Evolutionary conservation across 495 filamentous ascomycete genomes (phyloP), one percentile per base, ranked within the genome.

Genomic region (Copromyces sp.): DNA sequence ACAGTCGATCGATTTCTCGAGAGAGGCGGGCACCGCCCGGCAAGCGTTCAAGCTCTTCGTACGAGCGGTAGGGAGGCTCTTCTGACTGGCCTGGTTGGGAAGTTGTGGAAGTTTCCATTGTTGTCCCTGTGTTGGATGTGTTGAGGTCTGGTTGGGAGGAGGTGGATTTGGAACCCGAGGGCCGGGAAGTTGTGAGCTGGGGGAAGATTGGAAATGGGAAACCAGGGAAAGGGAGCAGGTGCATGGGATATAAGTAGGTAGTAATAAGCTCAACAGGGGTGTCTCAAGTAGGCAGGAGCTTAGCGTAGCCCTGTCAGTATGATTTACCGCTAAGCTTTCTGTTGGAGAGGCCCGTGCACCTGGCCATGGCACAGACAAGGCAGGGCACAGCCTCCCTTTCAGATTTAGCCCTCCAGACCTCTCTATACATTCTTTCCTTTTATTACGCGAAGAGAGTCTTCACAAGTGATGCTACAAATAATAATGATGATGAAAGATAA

Each of bases 1-100:
- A 73, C 71, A 78, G 72, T 68, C 74, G 76, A 69, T 76, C 45
- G 39, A 40, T 41, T 68, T 68, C 73, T 53, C 61, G 74, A 68
- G 75, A 76, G 45, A 53, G 45, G 45, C 47, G 0, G 37, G 70
- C 76, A 70, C 17, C 68, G 45, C 8, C 3, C 45, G 45, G 45
- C 44, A 70, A 16, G 70, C 45, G 38, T 29, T 39, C 61, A 75
- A 77, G 74, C 68, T 75, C 74, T 73, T 71, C 68, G 35, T 39
- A 68, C 47, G 24, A 24, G 24, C 24, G 24, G 24, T 24, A 24
- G 24, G 24, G 24, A 24, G 24, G 24, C 24, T 24, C 24, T 24
- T 24, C 24, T 24, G 70, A 72, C 45, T 53, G 3, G 45, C 45
- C 4, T 53, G 20, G 45, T 53, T 53, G 45, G 45, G 45, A 4